These are phyloP conservation scores for Sarocladium kiliense DNA, from an alignment of 2,329 filamentous ascomycete genomes.

Conservation along the genomic window DNA sequence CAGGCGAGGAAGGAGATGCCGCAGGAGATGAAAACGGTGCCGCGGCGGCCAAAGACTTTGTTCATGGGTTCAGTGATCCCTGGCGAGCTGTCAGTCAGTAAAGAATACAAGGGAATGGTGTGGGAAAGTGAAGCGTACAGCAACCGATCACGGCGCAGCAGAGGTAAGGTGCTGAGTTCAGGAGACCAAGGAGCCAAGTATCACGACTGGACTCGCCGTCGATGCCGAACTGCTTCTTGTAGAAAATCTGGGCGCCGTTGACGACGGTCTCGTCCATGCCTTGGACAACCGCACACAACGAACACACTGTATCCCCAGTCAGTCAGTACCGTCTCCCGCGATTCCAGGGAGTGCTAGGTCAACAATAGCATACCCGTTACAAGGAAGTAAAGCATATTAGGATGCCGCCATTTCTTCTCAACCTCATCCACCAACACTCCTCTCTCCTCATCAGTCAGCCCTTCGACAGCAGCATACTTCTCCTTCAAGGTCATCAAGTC, in stretches of 20 bases:
- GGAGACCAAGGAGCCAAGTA: conserved; percentile 56
- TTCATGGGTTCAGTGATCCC: conserved; percentile 67
- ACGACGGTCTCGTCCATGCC: conserved; percentile 67
- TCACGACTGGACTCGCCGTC: conserved; percentile 40
- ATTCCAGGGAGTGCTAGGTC: too few species aligned
- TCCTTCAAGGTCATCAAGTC: conserved; percentile 12
- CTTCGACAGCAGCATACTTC: conserved; percentile 42
- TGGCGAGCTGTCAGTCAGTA: not conserved
- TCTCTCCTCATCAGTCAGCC: conserved; percentile 53
- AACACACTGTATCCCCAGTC: conserved; percentile 41
- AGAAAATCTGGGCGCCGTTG: conserved; percentile 64
- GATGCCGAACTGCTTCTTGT: conserved; percentile 57
- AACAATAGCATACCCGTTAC: conserved; percentile 46
- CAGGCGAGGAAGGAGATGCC: conserved; percentile 52
- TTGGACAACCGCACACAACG: conserved; percentile 64
- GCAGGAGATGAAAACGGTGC: conserved; percentile 66
- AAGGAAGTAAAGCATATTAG: conserved; percentile 58
- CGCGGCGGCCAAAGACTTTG: conserved; percentile 61
- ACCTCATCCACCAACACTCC: conserved; percentile 54
- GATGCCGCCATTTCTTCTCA: conserved; percentile 65
- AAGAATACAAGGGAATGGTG: not conserved
- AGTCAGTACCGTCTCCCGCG: not conserved
- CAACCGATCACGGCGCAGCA: conserved; percentile 65
- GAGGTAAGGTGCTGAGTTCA: conserved; percentile 58
- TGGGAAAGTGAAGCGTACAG: conserved; percentile 32